A percentile compares a stretch with the other conserved stretches of the same genome.
Evolutionary conservation across 176 grass and related monocot genomes (phyloP).

Genomic region (Coix lacrymajobi): DNA sequence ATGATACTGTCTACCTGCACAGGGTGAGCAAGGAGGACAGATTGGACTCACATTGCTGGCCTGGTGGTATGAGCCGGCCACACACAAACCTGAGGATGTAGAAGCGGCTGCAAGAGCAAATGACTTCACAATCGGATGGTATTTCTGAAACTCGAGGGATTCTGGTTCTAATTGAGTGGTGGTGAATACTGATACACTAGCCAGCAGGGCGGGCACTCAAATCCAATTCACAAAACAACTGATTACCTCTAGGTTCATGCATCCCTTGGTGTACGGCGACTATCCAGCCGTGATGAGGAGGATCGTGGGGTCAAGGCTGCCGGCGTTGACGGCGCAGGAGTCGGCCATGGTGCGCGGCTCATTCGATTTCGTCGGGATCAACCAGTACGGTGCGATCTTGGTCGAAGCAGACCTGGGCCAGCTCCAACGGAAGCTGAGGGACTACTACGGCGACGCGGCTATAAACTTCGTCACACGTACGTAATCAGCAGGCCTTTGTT

Average conservation of each 20-base stretch:
- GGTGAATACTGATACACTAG: neutral
- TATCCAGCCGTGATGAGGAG: conserved; percentile 71
- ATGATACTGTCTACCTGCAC: neutral
- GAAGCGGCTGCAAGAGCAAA: conserved; percentile 52
- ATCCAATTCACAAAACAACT: no score
- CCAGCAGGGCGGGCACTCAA: no score
- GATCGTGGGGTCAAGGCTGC: conserved; percentile 39
- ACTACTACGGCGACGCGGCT: neutral
- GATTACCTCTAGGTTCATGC: conserved; percentile 21
- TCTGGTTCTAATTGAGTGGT: no score
- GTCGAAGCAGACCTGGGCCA: neutral
- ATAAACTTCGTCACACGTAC: neutral
- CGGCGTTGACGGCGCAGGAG: conserved; percentile 29
- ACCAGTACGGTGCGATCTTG: conserved; percentile 35
- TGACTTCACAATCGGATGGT: conserved; percentile 71
- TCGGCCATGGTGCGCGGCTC: conserved; percentile 39
- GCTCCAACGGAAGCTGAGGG: neutral
- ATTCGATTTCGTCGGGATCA: conserved; percentile 75
- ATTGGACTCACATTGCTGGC: conserved; percentile 65
- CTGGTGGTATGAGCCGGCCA: conserved; percentile 54
- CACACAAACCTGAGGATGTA: conserved; percentile 26
- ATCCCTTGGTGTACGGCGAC: conserved; percentile 62
- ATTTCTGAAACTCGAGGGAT: no score
- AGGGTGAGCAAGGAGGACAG: conserved; percentile 55
- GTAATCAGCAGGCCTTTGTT: no score